These are phyloP conservation scores for Fraxinus quadrangulata DNA, from an alignment of 257 asterid species.

Conservation along the genomic window DNA sequence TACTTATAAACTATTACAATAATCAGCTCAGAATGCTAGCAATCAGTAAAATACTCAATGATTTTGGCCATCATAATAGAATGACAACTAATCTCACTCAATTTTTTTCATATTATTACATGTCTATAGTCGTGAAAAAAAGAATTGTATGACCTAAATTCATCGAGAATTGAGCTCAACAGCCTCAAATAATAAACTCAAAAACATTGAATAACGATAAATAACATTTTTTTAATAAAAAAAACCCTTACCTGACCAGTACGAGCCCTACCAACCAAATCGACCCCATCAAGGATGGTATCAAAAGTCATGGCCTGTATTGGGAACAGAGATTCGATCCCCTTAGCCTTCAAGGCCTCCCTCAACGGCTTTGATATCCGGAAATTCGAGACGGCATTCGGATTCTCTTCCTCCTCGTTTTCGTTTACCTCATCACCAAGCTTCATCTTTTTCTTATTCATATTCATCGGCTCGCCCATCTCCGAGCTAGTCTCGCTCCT, in stretches of 20 bases:
- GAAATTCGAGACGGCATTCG: conserved; percentile 64
- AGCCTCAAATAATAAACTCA: not conserved
- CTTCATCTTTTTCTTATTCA: conserved; percentile 46
- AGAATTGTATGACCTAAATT: too few relatives aligned
- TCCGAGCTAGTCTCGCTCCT: conserved; percentile 83
- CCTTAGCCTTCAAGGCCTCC: conserved; percentile 55
- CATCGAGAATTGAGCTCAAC: not conserved
- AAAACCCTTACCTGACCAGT: not conserved
- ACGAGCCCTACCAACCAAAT: conserved; percentile 87
- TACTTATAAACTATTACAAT: too few relatives aligned
- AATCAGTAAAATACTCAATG: too few relatives aligned
- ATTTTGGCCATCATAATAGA: too few relatives aligned
- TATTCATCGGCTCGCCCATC: conserved; percentile 67
- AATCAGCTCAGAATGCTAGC: too few relatives aligned
- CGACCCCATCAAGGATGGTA: conserved; percentile 68
- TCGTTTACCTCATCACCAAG: conserved; percentile 25
- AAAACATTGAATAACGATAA: not conserved
- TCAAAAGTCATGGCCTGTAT: conserved; percentile 88
- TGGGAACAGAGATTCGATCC: conserved; percentile 71
- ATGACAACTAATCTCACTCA: too few relatives aligned
- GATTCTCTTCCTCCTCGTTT: conserved; percentile 44
- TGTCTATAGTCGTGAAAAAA: too few relatives aligned
- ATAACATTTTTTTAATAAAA: too few relatives aligned
- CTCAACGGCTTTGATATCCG: conserved; percentile 66
- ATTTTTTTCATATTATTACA: too few relatives aligned